Conservation (phyloP, 2,329 filamentous ascomycete species). For the Penicillium paneum region DNA sequence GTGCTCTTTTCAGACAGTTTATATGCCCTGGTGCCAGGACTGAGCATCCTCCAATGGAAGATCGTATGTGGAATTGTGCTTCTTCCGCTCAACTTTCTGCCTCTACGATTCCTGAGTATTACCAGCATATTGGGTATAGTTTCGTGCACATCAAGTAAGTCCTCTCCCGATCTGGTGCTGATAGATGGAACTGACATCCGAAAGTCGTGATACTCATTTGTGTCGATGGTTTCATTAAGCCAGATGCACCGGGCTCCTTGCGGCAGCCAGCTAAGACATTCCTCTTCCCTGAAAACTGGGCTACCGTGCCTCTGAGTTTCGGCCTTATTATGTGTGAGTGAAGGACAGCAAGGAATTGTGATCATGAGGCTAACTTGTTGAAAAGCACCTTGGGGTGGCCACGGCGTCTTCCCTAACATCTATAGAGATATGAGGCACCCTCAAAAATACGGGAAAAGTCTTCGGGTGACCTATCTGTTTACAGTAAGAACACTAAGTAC, state of each 20-base stretch:
- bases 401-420: constrained; percentile 79
- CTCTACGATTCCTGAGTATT: constrained; percentile 78
- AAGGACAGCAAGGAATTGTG: background rate
- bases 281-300: constrained; percentile 81
- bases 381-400: constrained; percentile 64
- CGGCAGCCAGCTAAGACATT: constrained; percentile 75
- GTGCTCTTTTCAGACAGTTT: constrained; percentile 93
- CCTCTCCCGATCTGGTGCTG: too few species aligned
- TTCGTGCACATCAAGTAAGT: constrained; percentile 81
- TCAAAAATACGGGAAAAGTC: constrained; percentile 70
- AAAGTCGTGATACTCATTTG: constrained; percentile 80
- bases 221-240: constrained; percentile 81
- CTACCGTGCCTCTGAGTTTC: constrained; percentile 80
- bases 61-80: constrained; percentile 74
- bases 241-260: constrained; percentile 74
- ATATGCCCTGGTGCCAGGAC: constrained; percentile 69
- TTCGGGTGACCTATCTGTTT: constrained; percentile 79
- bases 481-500: constrained; percentile 56
- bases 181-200: constrained; percentile 26
- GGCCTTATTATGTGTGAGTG: constrained; percentile 75
- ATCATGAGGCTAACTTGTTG: background rate
- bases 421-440: constrained; percentile 77
- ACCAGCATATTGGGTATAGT: constrained; percentile 92
- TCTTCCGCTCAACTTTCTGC: constrained; percentile 78
- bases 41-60: constrained; percentile 75